Conservation (phyloP, 2,329 filamentous ascomycete genomes). For the Aspergillus fumigatiaffinis region DNA sequence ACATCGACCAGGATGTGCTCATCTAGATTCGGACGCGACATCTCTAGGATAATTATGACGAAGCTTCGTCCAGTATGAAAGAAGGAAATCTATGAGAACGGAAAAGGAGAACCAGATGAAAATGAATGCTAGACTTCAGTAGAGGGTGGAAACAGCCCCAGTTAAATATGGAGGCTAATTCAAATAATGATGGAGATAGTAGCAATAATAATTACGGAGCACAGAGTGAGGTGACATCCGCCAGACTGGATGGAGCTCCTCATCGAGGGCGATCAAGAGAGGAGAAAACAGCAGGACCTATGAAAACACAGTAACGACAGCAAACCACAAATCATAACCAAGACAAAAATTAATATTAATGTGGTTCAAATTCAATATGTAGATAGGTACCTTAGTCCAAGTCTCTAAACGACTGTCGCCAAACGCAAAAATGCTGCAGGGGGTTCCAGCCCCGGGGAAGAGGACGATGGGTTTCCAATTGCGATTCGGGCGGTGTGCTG, state of each 20-base stretch:
- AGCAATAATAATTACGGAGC: background rate
- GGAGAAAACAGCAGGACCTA: background rate
- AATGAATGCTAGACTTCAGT: background rate
- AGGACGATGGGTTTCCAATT: slow-evolving; percentile 13
- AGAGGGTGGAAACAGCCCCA: background rate
- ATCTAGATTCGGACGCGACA: slow-evolving; percentile 27
- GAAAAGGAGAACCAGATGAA: background rate
- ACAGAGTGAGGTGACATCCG: background rate
- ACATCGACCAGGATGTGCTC: slow-evolving; percentile 35
- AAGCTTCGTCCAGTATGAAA: background rate
- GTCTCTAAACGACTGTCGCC: background rate
- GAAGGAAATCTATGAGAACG: background rate
- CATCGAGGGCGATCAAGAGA: background rate
- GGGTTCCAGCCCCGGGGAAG: slow-evolving; percentile 14
- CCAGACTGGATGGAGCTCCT: background rate
- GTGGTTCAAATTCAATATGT: background rate
- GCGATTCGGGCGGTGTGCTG: slow-evolving; percentile 7
- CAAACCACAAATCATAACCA: background rate
- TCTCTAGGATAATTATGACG: slow-evolving; percentile 8
- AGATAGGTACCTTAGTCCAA: slow-evolving; percentile 1
- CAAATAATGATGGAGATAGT: background rate
- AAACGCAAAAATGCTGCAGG: slow-evolving; percentile 4
- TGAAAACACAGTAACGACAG: background rate
- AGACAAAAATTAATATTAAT: background rate
- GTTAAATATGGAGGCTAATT: background rate